Base-by-base conservation (phyloP, 2,329 filamentous ascomycete species). In the Fonsecaea pugnacius region DNA sequence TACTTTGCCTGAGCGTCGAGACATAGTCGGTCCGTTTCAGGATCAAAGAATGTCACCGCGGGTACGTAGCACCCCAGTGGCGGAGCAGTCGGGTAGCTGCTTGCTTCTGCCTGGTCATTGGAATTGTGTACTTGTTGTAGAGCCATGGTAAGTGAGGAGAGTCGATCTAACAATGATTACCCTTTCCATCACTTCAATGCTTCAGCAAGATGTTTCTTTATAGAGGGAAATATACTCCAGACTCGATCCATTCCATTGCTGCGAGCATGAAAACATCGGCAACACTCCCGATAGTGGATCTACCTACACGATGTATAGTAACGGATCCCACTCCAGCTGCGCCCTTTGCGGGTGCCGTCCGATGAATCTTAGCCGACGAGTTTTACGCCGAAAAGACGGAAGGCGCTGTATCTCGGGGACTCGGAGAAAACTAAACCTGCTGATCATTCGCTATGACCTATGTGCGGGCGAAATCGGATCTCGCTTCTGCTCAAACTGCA, bases 1-100 rank as follows among this genome's bases (percentile, higher is more conserved):
- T 84, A 85, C 73, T 80, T 78, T 54, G 75, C 73, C 70, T 85
- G 83, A 1, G 81, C 72, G 3, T 72, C 74, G 33, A 82, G 73
- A 70, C 84, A 79, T 24, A 85, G 73, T 2, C 75, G 76, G 71
- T 85, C 83, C 18, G 79, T 79, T 16, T 68, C 71, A 16, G 77
- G 78, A 72, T 84, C 73, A 74, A 85, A 84, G 72, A 83, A 83
- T 35, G 83, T 85, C 27, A 85, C 78, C 10, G 83, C 80, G 4
- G 83, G 83, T 58, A 77, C 80, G 80, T 82, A 85, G 58, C 83
- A 79, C 38, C 80, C 80, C 81, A 1, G 83, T 16, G 33, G 32
- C 6, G 56, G 56, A 36, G 56, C 56, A 4, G 12, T 30, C 2
- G 21, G 16, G 24, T 10, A 46, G 18, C 7, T 2, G 8, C 21